phyloP scores from a whole-genome alignment of 2,329 filamentous ascomycete species.

The Cladosporium halotolerans region DNA sequence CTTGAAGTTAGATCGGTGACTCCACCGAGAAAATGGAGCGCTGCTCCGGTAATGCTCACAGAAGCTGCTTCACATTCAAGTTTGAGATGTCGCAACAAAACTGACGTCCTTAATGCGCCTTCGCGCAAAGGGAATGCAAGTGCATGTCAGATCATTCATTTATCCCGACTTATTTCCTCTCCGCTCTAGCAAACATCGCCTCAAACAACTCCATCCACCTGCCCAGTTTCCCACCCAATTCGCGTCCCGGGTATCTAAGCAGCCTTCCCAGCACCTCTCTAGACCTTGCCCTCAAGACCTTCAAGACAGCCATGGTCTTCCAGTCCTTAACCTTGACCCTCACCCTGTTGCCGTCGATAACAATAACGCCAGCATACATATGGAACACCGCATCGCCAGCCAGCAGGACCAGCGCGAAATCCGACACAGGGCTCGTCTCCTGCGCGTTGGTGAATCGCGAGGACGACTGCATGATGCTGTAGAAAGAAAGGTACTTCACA shows the following conservation, averaged over 20 bases:
- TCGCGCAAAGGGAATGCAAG: too few relatives aligned
- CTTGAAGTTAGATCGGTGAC: too few relatives aligned
- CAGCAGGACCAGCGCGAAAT: slow-evolving; percentile 75
- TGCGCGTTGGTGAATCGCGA: slow-evolving; percentile 83
- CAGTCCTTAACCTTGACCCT: slow-evolving; percentile 80
- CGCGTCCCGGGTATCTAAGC: slow-evolving; percentile 52
- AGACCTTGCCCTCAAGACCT: slow-evolving; percentile 66
- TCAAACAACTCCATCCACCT: slow-evolving; percentile 37
- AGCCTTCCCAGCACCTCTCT: slow-evolving; percentile 67
- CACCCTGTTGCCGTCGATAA: slow-evolving; percentile 80
- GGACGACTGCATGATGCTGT: slow-evolving; percentile 92
- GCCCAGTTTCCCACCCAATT: slow-evolving; percentile 33
- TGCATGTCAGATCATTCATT: too few relatives aligned
- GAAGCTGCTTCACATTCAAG: too few relatives aligned
- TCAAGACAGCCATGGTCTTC: slow-evolving; percentile 86
- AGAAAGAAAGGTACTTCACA: slow-evolving; percentile 83
- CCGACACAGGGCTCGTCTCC: slow-evolving; percentile 60
- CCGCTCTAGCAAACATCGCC: slow-evolving; percentile 23
- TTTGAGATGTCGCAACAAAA: too few relatives aligned
- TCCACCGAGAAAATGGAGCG: too few relatives aligned
- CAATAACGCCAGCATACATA: slow-evolving; percentile 80
- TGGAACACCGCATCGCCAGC: slow-evolving; percentile 87
- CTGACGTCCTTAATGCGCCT: too few relatives aligned
- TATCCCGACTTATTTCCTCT: background rate
- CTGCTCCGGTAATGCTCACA: too few relatives aligned